phyloP scores from a whole-genome alignment of 306 rosid genomes.

The Dryas alaskensis region DNA sequence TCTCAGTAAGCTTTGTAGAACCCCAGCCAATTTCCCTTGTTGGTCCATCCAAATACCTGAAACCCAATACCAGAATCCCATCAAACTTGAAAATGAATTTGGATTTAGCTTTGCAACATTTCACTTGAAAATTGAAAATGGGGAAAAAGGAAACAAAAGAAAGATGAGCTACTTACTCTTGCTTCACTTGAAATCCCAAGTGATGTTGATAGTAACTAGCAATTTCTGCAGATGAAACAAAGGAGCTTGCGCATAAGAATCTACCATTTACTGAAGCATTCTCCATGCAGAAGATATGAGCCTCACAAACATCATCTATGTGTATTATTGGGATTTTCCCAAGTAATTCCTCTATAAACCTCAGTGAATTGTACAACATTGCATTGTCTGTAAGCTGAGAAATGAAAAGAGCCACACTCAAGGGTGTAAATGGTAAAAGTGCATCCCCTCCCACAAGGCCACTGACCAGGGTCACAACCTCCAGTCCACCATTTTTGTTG shows the following conservation, averaged over 20 bases:
- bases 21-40: slow-evolving; percentile 37
- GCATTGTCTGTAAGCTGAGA: slow-evolving; percentile 27
- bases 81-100: not conserved
- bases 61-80: slow-evolving; percentile 6
- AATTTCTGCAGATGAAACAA: slow-evolving; percentile 43
- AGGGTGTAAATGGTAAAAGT: not conserved
- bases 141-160: too few species aligned
- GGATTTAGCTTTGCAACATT: not conserved
- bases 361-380: not conserved
- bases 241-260: slow-evolving; percentile 44
- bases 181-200: slow-evolving; percentile 37
- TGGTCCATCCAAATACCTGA: slow-evolving; percentile 43
- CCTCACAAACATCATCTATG: slow-evolving; percentile 36
- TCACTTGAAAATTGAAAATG: too few species aligned
- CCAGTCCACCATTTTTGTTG: slow-evolving; percentile 17
- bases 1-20: slow-evolving; percentile 36
- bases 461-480: slow-evolving; percentile 32
- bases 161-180: slow-evolving; percentile 35
- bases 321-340: slow-evolving; percentile 38
- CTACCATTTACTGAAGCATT: slow-evolving; percentile 30
- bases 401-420: not conserved
- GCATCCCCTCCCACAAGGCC: slow-evolving; percentile 37
- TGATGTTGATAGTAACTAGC: slow-evolving; percentile 32
- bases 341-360: slow-evolving; percentile 26
- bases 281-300: slow-evolving; percentile 41